phyloP scores from a whole-genome alignment of 495 filamentous ascomycete genomes.

The Podospora conica region DNA sequence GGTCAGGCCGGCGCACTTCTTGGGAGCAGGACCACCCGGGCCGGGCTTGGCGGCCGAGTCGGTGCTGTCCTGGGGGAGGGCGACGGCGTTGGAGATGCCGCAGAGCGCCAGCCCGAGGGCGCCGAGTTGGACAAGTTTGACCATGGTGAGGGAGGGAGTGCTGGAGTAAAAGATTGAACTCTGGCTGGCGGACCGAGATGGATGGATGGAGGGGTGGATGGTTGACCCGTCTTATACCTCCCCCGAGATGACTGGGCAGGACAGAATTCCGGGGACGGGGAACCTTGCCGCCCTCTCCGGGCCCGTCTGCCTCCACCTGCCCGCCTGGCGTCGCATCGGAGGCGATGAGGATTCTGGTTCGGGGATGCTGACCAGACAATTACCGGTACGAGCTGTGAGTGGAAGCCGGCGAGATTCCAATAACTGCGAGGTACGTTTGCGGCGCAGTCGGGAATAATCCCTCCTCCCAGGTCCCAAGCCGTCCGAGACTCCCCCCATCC shows the following conservation, averaged over 20 bases:
- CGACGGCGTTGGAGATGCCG: background rate
- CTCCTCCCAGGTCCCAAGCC: too few relatives aligned
- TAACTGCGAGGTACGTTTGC: too few relatives aligned
- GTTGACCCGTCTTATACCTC: too few relatives aligned
- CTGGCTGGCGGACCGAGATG: too few relatives aligned
- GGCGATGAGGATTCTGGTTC: background rate
- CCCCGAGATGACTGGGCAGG: background rate
- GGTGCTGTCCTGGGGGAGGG: background rate
- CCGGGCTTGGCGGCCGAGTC: background rate
- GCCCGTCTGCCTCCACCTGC: background rate
- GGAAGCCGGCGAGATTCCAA: too few relatives aligned
- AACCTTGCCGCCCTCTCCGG: background rate
- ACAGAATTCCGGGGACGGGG: background rate
- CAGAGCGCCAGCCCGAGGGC: conserved; percentile 3
- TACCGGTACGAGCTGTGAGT: background rate
- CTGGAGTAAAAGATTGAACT: background rate
- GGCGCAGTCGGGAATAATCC: too few relatives aligned
- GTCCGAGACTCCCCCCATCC: too few relatives aligned
- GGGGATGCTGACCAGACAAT: background rate
- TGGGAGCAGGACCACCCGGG: too few relatives aligned
- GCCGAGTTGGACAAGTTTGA: conserved; percentile 1
- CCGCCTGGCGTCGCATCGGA: background rate
- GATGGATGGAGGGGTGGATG: too few relatives aligned
- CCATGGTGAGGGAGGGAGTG: background rate
- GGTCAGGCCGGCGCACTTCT: background rate